Evolutionary conservation across 2,329 filamentous ascomycete species (phyloP).

Genomic region (Trichoderma pleuroti): DNA sequence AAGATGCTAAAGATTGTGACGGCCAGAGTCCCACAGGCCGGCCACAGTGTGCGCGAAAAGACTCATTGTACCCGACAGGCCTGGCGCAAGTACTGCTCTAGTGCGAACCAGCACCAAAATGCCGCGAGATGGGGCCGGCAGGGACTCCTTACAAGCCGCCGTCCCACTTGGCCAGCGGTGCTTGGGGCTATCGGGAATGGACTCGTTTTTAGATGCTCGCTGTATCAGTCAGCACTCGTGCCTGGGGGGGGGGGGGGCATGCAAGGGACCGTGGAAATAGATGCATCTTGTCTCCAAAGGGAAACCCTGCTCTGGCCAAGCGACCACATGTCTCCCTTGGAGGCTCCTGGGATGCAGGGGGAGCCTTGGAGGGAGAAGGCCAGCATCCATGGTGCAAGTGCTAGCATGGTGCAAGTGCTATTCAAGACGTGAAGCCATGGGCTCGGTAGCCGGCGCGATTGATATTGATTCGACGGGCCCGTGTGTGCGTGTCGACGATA

Average conservation of each 20-base stretch:
- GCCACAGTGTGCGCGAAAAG: not conserved
- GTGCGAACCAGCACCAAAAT: not conserved
- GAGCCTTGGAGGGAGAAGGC: not conserved
- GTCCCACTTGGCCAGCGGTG: constrained; percentile 2
- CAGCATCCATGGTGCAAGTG: not conserved
- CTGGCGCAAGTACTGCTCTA: not conserved
- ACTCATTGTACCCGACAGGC: not conserved
- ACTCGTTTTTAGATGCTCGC: not conserved
- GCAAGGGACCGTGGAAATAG: not conserved
- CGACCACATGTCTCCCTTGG: constrained; percentile 6
- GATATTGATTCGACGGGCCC: not conserved
- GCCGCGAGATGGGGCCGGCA: constrained; percentile 3
- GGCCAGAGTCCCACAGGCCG: not conserved
- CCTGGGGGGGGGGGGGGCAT: not conserved
- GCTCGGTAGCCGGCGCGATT: constrained; percentile 9
- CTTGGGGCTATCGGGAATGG: not conserved
- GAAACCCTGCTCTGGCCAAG: not conserved
- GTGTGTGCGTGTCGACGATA: not conserved
- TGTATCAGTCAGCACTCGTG: not conserved
- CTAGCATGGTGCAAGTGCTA: not conserved
- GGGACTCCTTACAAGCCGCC: not conserved
- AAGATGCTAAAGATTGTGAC: not conserved
- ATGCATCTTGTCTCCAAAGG: not conserved
- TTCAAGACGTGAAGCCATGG: not conserved
- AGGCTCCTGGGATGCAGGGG: not conserved